Base-by-base conservation (phyloP, 257 asterid species). In the Ophiorrhiza pumila region DNA sequence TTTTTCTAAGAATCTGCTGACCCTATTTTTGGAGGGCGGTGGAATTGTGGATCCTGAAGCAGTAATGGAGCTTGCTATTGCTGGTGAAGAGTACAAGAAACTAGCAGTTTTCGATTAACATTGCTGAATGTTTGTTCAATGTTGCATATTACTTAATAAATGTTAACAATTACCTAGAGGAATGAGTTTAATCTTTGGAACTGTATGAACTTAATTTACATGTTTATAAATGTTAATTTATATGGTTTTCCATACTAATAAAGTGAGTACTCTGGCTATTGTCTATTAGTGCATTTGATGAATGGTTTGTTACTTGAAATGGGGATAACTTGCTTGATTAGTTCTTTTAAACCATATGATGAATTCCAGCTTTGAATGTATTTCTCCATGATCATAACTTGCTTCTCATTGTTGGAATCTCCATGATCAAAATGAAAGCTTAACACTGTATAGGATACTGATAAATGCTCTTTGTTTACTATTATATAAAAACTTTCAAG, bases 1-100 rank as follows among this genome's bases (percentile, higher is more conserved):
- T 18, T 86, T 83, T 62, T 86, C 95, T 1, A 83, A 81, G 86
- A 86, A 86, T 63, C 73, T 84, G 80, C 52, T 86, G 63, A 81
- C 82, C 4, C 49, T 88, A n/a, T 88, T 88, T 76, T 76, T 88
- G 80, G 91, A 85, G 1, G 80, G 68, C 1, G 88, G 85, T 22
- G 91, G 87, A 14, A 66, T 70, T 7, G 50, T 83, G 27, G 68
- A 68, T 15, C 87, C 85, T 1, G 82, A 55, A 41, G 79, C 61
- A 1, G 83, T 52, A 7, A 88, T 86, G 94, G 85, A 86, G 77
- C 64, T 74, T 56, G 87, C 91, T 34, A 79, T 86, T 47, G 72
- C 87, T 32, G 88, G 88, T 23, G 84, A 81, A 59, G 72, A 80
- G 74, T 84, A 84, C 62, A 68, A 81, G 47, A 79, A 84, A 67